These are phyloP conservation scores for Scenedesmus sp. DNA, from an alignment of 163 green algal genomes.

Conservation along the genomic window DNA sequence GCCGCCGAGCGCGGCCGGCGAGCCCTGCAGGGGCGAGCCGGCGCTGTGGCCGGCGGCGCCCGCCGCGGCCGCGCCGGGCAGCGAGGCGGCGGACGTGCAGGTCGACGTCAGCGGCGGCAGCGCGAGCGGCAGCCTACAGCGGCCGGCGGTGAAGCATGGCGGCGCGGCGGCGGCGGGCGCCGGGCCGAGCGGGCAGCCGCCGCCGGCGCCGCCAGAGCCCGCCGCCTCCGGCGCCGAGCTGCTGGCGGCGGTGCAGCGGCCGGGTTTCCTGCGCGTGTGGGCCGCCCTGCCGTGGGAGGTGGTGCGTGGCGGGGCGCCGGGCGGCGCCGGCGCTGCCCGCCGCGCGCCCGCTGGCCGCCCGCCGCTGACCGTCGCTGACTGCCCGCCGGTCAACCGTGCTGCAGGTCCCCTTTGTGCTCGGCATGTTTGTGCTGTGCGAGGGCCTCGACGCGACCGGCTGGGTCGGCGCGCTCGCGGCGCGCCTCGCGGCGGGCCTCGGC, in stretches of 20 bases:
- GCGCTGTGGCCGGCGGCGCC: too few species aligned
- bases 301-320: too few species aligned
- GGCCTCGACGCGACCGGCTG: constrained; percentile 52
- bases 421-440: constrained; percentile 63
- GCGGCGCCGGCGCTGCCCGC: too few species aligned
- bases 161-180: neutral
- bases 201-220: neutral
- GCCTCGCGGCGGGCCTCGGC: neutral
- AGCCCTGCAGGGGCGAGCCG: neutral
- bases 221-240: neutral
- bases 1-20: neutral
- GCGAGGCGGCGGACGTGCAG: neutral
- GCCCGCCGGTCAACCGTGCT: too few species aligned
- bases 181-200: too few species aligned
- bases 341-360: too few species aligned
- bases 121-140: neutral
- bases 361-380: too few species aligned
- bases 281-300: constrained; percentile 51
- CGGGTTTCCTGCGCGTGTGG: constrained; percentile 17
- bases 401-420: constrained; percentile 61
- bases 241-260: neutral
- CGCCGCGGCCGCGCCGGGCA: too few species aligned
- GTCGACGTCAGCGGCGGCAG: neutral
- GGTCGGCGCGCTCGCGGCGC: constrained; percentile 27
- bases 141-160: neutral